These are phyloP conservation scores for Claviceps pusilla DNA, from an alignment of 2,329 filamentous ascomycete species.

Conservation along the genomic window DNA sequence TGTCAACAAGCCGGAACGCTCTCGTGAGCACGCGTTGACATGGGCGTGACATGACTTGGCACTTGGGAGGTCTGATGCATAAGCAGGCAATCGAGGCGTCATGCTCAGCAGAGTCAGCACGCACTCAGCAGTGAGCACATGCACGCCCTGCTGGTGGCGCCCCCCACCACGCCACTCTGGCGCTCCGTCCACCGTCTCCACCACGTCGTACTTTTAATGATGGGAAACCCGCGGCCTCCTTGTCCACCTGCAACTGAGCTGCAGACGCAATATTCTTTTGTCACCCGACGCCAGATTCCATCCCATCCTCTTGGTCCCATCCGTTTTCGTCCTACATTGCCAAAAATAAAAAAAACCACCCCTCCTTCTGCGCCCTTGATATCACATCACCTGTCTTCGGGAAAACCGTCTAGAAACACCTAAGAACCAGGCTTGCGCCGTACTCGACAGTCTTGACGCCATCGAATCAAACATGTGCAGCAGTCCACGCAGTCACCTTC, in stretches of 20 bases:
- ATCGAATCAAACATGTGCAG: background rate
- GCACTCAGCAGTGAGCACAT: background rate
- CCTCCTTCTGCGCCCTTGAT: background rate
- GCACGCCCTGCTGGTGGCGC: background rate
- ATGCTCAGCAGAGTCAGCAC: background rate
- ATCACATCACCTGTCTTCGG: background rate
- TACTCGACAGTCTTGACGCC: background rate
- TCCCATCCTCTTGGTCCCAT: background rate
- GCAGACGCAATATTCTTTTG: background rate
- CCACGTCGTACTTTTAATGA: background rate
- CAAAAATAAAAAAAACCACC: no score
- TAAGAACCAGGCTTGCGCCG: background rate
- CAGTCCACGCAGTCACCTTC: background rate
- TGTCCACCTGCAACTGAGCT: background rate
- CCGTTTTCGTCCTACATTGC: background rate
- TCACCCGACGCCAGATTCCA: background rate
- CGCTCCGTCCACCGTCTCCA: background rate
- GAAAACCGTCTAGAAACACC: background rate
- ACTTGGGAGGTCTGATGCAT: no score
- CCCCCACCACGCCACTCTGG: background rate
- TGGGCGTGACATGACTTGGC: background rate
- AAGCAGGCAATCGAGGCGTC: background rate
- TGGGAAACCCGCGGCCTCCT: background rate
- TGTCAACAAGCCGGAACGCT: background rate
- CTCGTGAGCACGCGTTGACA: background rate